Conservation (phyloP, 257 asterid species). For the Solanum neorickii region DNA sequence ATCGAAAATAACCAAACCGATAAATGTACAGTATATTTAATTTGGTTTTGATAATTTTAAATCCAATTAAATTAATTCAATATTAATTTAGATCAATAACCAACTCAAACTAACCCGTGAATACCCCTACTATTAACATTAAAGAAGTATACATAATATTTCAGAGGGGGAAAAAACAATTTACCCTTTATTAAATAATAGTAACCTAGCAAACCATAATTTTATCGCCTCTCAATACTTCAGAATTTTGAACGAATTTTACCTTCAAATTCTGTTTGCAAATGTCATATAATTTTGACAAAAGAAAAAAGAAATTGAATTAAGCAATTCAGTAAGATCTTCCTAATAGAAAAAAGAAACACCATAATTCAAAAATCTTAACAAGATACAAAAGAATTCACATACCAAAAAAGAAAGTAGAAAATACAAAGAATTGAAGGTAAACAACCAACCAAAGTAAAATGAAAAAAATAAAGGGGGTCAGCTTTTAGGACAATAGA, state of each 20-base stretch:
- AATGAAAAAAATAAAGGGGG: neutral
- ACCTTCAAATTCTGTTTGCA: neutral
- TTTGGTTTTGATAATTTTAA: no score
- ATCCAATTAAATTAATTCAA: no score
- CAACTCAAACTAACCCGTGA: no score
- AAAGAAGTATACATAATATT: neutral
- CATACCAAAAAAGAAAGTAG: neutral
- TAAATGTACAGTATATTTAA: no score
- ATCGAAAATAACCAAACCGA: no score
- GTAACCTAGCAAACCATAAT: neutral
- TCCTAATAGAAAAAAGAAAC: neutral
- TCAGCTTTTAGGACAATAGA: neutral
- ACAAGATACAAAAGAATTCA: conserved; percentile 1
- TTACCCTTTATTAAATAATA: neutral
- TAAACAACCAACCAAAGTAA: neutral
- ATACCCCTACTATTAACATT: neutral
- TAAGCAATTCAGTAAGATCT: neutral
- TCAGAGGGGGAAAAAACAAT: no score
- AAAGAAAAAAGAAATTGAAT: neutral
- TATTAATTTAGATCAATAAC: no score
- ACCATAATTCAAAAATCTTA: neutral
- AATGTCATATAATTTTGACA: neutral
- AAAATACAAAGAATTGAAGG: neutral
- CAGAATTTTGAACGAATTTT: neutral
- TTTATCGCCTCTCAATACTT: neutral